Conservation (phyloP, 148 eudicot genomes). For the Silene latifolia region DNA sequence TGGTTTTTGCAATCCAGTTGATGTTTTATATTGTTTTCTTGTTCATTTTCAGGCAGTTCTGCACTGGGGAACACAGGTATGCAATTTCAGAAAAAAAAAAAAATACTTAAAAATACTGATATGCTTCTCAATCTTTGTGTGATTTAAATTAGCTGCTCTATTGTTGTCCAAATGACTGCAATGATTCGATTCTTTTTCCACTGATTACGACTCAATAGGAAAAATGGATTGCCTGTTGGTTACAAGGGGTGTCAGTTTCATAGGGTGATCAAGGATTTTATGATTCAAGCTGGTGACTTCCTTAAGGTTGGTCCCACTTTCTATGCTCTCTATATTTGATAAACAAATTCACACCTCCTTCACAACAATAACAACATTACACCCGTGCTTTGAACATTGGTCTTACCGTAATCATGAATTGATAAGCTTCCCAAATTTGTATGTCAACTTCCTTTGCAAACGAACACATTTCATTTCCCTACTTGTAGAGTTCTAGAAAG, state of each 20-base stretch:
- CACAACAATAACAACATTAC: background rate
- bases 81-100: background rate
- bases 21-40: constrained; percentile 14
- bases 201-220: constrained; percentile 43
- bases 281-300: constrained; percentile 96
- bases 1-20: background rate
- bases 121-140: background rate
- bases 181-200: background rate
- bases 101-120: too few relatives aligned
- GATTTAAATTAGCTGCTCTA: background rate
- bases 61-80: constrained; percentile 94
- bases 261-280: constrained; percentile 90
- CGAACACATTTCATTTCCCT: background rate
- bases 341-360: background rate
- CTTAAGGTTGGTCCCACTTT: constrained; percentile 53
- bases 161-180: background rate
- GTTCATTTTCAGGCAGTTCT: constrained; percentile 70
- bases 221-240: constrained; percentile 92
- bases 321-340: background rate
- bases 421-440: background rate
- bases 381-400: background rate
- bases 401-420: background rate
- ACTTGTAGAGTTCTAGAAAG: background rate
- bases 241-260: constrained; percentile 96
- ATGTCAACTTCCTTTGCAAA: background rate